Conservation (phyloP, 2,329 filamentous ascomycete genomes). For the Verticillium nonalfalfae region DNA sequence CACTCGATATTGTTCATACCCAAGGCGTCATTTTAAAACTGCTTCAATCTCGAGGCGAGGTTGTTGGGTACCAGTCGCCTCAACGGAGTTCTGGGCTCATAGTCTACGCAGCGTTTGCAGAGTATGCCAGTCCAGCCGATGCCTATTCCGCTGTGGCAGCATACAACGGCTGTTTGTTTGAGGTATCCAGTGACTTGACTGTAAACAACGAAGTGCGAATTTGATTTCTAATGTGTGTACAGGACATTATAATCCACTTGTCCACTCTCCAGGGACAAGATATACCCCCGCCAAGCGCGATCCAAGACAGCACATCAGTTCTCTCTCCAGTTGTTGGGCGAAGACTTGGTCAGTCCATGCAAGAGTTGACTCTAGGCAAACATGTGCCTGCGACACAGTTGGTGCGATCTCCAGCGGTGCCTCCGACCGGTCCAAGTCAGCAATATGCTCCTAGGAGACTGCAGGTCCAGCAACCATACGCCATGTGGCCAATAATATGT, state of each 20-base stretch:
- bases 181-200: constrained; percentile 1
- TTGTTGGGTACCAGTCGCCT: constrained; percentile 2
- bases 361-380: constrained; percentile 5
- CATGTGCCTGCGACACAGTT: not conserved
- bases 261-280: not conserved
- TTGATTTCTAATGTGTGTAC: not conserved
- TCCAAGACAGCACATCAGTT: not conserved
- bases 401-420: not conserved
- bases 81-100: constrained; percentile 1
- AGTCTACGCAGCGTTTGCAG: constrained; percentile 1
- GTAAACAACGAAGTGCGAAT: not conserved
- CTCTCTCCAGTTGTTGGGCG: not conserved
- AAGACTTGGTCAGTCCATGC: constrained; percentile 2
- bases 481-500: constrained; percentile 26
- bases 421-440: not conserved
- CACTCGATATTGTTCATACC: not conserved
- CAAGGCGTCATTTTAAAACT: not conserved
- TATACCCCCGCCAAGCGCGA: not conserved
- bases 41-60: not conserved
- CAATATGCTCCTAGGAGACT: constrained; percentile 9
- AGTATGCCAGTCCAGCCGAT: constrained; percentile 3
- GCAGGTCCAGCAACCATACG: constrained; percentile 16
- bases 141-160: constrained; percentile 1
- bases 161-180: constrained; percentile 7
- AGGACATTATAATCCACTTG: not conserved